These are phyloP conservation scores for Metschnikowia continentalis DNA, from an alignment of 805 yeast species.

Conservation along the genomic window DNA sequence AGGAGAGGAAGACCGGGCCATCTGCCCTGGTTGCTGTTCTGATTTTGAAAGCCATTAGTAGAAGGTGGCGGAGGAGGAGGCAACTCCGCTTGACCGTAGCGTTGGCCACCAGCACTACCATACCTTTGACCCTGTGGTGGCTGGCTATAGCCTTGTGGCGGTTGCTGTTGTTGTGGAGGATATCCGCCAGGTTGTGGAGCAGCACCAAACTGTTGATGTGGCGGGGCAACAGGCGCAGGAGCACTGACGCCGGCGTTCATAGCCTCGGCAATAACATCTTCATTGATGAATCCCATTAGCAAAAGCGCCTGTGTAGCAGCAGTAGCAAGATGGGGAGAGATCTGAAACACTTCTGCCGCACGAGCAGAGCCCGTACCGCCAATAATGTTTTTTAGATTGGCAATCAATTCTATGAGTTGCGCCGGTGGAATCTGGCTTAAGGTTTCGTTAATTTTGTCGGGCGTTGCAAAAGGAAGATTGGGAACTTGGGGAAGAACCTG, in stretches of 20 bases:
- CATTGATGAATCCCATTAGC: conserved; percentile 72
- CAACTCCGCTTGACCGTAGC: conserved; percentile 3
- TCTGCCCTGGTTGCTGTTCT: conserved; percentile 14
- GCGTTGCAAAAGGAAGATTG: conserved; percentile 41
- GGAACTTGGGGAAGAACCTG: conserved; percentile 49
- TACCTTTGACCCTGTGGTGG: conserved; percentile 3
- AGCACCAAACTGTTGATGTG: conserved; percentile 7
- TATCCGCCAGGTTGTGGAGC: conserved; percentile 5
- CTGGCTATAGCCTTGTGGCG: not conserved
- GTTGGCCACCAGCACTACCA: not conserved
- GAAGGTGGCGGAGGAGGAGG: not conserved
- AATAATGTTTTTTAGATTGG: conserved; percentile 58
- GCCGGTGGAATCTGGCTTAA: conserved; percentile 66
- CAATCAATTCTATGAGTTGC: conserved; percentile 62
- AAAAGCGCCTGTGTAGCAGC: conserved; percentile 71
- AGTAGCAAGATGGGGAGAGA: conserved; percentile 55
- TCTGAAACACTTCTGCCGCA: conserved; percentile 49
- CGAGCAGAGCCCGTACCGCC: conserved; percentile 47
- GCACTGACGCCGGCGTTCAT: conserved; percentile 26
- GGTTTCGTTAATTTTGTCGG: conserved; percentile 59
- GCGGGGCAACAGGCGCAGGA: conserved; percentile 18
- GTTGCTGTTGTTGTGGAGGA: not conserved
- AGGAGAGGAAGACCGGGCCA: conserved; percentile 48
- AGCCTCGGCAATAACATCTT: conserved; percentile 61
- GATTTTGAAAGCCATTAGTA: not conserved